Evolutionary conservation across 805 yeast genomes (phyloP).

Genomic region (Barnettozyma vustinii): DNA sequence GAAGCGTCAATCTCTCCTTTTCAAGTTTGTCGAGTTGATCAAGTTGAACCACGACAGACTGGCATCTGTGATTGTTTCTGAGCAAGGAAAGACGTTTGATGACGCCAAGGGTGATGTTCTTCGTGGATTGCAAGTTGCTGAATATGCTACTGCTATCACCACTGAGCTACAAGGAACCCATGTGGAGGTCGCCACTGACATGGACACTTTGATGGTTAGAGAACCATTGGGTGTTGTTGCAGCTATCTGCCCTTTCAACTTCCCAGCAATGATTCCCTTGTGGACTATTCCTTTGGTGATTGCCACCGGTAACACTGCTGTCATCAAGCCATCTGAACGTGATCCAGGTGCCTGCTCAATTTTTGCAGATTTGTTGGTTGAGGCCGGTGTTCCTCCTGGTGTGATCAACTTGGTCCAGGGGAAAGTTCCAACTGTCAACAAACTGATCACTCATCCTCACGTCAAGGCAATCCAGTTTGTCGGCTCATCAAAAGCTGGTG

Average conservation of each 20-base stretch:
- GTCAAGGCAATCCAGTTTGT: conserved; percentile 73
- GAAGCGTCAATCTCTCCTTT: conserved; percentile 56
- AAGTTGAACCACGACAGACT: conserved; percentile 62
- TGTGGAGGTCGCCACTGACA: conserved; percentile 63
- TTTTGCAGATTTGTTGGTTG: conserved; percentile 58
- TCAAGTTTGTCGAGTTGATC: conserved; percentile 60
- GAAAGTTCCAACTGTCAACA: conserved; percentile 64
- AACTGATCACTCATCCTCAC: conserved; percentile 61
- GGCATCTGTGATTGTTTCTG: conserved; percentile 58
- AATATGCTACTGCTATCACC: conserved; percentile 63
- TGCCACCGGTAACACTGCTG: conserved; percentile 69
- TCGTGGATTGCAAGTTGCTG: conserved; percentile 75
- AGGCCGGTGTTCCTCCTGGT: conserved; percentile 73
- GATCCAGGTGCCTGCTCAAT: conserved; percentile 76
- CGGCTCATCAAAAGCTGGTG: conserved; percentile 71
- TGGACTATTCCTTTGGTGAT: conserved; percentile 51
- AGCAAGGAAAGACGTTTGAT: conserved; percentile 72
- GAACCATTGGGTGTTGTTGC: conserved; percentile 72
- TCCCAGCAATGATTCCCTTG: conserved; percentile 74
- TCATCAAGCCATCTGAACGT: conserved; percentile 64
- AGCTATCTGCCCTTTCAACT: conserved; percentile 77
- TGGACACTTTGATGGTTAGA: conserved; percentile 71
- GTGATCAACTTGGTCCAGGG: conserved; percentile 70
- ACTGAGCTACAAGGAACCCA: conserved; percentile 57
- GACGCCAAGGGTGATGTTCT: conserved; percentile 75